Evolutionary conservation across 2,329 filamentous ascomycete genomes (phyloP), one percentile per base, ranked within the genome.

Genomic region (Proliferodiscus dingleyae): DNA sequence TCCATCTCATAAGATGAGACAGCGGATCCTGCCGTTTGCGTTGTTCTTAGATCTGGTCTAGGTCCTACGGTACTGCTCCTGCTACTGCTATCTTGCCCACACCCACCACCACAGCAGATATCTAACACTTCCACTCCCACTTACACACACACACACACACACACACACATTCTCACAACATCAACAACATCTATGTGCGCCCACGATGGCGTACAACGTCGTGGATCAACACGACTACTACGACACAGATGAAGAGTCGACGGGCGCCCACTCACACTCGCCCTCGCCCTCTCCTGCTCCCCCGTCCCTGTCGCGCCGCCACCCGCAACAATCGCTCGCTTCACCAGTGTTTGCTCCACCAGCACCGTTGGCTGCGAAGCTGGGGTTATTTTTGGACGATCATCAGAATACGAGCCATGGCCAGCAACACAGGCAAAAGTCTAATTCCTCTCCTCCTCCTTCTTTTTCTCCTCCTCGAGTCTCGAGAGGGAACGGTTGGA

Each of bases 321-420:
- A n/a, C n/a, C n/a, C n/a, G n/a, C n/a, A n/a, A 18, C 7, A 13
- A 37, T 43, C 34, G 18, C 46, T 46, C 43, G 38, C 45, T 46
- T 48, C 47, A 29, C 46, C 47, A 16, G 37, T 42, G 16, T 42
- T 43, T 41, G 47, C 47, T 47, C 50, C 47, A 47, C n/a, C n/a
- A n/a, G n/a, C n/a, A n/a, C 46, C 38, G 19, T 19, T 45, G 28
- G 41, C 41, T 16, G 46, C 41, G 19, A 49, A 46, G 29, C 36
- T 43, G 28, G 46, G 40, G 41, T 51, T 58, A 54, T 57, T 58
- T 55, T 54, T 55, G 54, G 54, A 51, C 42, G 43, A 46, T 23
- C 21, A 42, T 29, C 44, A 55, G 43, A 49, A 46, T 45, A 47
- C 22, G 29, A 32, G 46, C 46, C n/a, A 49, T 29, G 21, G 40